phyloP scores from a whole-genome alignment of 2,329 filamentous ascomycete genomes.

The Colletotrichum chlorophyti region DNA sequence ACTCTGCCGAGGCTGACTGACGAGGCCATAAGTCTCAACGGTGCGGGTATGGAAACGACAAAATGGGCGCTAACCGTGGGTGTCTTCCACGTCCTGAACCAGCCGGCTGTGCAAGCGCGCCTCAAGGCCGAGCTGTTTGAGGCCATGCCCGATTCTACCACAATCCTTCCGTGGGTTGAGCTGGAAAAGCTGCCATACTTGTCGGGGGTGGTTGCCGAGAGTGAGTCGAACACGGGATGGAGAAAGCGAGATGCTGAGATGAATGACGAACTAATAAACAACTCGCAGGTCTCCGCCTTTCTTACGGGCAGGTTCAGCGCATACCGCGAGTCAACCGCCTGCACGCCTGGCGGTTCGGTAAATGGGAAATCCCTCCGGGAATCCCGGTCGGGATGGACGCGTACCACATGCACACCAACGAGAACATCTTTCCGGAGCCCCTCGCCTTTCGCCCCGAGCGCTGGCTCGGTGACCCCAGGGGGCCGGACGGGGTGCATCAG shows the following conservation, averaged over 20 bases:
- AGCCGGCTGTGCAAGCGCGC: constrained; percentile 36
- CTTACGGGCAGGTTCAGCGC: too few relatives aligned
- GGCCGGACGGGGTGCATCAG: neutral
- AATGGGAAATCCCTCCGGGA: constrained; percentile 39
- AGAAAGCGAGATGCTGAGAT: too few relatives aligned
- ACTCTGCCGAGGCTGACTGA: constrained; percentile 36
- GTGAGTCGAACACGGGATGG: too few relatives aligned
- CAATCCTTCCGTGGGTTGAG: constrained; percentile 25
- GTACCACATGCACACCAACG: constrained; percentile 35
- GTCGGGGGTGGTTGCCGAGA: constrained; percentile 43
- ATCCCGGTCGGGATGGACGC: constrained; percentile 45
- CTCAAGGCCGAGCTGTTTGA: constrained; percentile 42
- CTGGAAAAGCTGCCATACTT: constrained; percentile 46
- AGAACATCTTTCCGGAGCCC: constrained; percentile 32
- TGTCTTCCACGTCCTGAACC: constrained; percentile 43
- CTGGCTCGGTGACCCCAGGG: constrained; percentile 28
- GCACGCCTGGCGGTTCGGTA: too few relatives aligned
- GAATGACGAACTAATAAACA: too few relatives aligned
- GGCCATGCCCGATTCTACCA: constrained; percentile 5
- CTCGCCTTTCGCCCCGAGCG: constrained; percentile 36
- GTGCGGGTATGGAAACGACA: constrained; percentile 47
- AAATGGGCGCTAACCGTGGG: constrained; percentile 40
- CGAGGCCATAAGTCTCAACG: constrained; percentile 40
- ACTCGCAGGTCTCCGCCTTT: too few relatives aligned
- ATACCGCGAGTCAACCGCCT: constrained; percentile 46